Base-by-base conservation (phyloP, 73 alveolate genomes). In the Stentor coeruleus region DNA sequence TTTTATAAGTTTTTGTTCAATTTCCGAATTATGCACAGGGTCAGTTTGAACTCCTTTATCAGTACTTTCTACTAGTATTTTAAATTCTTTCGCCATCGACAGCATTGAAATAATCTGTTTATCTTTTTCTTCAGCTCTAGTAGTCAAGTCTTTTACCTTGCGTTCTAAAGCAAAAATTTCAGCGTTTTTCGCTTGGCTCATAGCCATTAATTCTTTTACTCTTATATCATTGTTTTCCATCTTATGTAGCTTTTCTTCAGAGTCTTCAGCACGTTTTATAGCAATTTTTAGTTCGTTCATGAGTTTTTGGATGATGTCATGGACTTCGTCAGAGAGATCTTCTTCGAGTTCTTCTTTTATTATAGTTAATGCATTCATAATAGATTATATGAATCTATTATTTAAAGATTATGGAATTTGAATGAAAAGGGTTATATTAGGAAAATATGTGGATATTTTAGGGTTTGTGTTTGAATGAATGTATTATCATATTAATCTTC, bases 151-250 rank as follows among this genome's bases (percentile, higher is more conserved):
- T 57, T 57, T 57, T 57, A 57, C 28, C 2, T 57, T 57, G 1
- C 73, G 15, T 57, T 57, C 73, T 0, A 57, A 57, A 0, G 73
- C 73, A 57, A 57, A 57, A 20, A 57, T 57, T 57, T 57, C 73
- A 57, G 73, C 28, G 73, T 57, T 57, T 57, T 57, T 57, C 73
- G 73, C 15, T 31, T 57, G 73, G 73, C 73, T 20, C 15, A 57
- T 57, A 20, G 73, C 73, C 35, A n/a, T 57, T 57, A 57, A 57
- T 57, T 57, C 73, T 57, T 57, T 57, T 57, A 57, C 73, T 57
- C 73, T n/a, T 20, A 20, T 57, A 20, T 57, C 73, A n/a, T 20
- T 20, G 28, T 57, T 57, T 57, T 57, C 28, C 28, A 57, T n/a
- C 28, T 31, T 0, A n/a, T n/a, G 28, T 20, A 57, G 15, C 28